These are phyloP conservation scores for Zygosaccharomyces bisporus DNA, from an alignment of 805 yeast genomes.

Conservation along the genomic window DNA sequence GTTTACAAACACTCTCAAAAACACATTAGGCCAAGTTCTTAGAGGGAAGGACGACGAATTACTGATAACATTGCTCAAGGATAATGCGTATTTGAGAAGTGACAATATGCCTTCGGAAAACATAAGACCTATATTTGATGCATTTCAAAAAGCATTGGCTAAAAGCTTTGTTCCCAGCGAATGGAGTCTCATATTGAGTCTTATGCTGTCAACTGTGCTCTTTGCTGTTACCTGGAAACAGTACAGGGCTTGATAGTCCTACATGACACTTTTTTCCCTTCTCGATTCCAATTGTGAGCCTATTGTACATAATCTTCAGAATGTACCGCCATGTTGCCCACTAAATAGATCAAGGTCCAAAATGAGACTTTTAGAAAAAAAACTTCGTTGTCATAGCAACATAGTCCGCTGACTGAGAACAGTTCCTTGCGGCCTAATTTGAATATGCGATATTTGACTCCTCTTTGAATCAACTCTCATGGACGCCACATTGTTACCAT, in stretches of 20 bases:
- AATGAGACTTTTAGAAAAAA: no score
- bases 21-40: conserved; percentile 3
- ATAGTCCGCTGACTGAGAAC: not conserved
- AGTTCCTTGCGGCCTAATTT: no score
- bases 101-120: conserved; percentile 4
- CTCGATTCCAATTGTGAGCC: conserved; percentile 19
- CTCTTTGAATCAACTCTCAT: no score
- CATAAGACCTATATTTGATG: conserved; percentile 3
- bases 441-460: no score
- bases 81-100: conserved; percentile 10
- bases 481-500: no score
- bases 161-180: conserved; percentile 10
- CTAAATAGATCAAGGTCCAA: no score
- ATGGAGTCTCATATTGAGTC: conserved; percentile 7
- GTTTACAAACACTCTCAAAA: conserved; percentile 8
- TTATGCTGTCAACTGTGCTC: conserved; percentile 5
- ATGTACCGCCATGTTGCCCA: no score
- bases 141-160: conserved; percentile 9
- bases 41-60: conserved; percentile 8
- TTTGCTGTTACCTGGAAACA: conserved; percentile 4
- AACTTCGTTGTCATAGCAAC: not conserved
- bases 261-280: not conserved
- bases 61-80: conserved; percentile 8
- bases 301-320: no score
- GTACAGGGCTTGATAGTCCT: not conserved